These are phyloP conservation scores for Mycogone perniciosa DNA, from an alignment of 2,329 filamentous ascomycete species.

Conservation along the genomic window DNA sequence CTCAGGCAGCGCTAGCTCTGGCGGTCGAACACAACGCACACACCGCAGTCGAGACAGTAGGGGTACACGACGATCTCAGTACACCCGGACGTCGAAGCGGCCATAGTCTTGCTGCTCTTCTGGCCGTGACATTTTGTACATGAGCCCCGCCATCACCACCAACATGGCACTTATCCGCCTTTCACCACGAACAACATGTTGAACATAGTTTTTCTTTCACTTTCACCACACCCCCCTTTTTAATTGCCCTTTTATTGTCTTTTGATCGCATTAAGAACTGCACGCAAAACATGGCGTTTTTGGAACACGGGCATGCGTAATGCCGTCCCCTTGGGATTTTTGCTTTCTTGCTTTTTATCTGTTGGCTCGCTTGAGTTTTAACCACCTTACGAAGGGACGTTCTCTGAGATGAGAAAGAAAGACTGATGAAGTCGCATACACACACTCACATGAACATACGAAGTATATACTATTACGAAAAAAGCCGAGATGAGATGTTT, in stretches of 20 bases:
- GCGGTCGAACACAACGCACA: conserved; percentile 32
- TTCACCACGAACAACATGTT: conserved; percentile 4
- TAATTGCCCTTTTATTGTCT: background rate
- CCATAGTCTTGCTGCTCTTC: conserved; percentile 13
- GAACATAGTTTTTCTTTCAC: background rate
- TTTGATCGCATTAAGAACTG: background rate
- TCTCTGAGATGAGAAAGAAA: background rate
- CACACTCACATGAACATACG: background rate
- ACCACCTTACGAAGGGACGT: background rate
- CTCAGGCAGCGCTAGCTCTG: conserved; percentile 41
- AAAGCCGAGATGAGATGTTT: background rate
- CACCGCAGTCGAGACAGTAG: conserved; percentile 28
- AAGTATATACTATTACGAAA: background rate
- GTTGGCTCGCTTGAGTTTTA: background rate
- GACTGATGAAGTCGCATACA: background rate
- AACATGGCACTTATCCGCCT: background rate
- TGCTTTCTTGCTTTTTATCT: background rate
- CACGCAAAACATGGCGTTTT: conserved; percentile 3
- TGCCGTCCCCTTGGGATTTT: conserved; percentile 1
- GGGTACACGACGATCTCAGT: conserved; percentile 27
- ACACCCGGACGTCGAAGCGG: conserved; percentile 22
- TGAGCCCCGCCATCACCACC: conserved; percentile 1
- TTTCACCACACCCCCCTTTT: background rate
- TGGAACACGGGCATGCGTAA: background rate
- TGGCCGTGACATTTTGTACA: conserved; percentile 12